Evolutionary conservation across 345 rosid genomes (phyloP), one percentile per base, ranked within the genome.

Genomic region (Sonneratia alba): DNA sequence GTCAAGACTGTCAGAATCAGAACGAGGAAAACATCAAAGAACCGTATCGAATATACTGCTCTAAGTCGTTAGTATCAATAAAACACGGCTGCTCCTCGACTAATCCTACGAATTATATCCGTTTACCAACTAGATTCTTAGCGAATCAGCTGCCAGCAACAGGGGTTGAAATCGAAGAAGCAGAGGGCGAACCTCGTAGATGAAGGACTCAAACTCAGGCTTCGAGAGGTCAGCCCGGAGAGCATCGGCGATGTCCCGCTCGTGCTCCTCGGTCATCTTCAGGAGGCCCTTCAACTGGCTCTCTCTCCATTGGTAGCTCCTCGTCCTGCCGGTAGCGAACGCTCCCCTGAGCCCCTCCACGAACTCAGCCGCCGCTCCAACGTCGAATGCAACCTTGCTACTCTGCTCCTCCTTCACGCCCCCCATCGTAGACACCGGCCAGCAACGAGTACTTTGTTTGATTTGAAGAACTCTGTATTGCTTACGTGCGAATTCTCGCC

Each of bases 201-300:
- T 66, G 67, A 76, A 70, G 75, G 96, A 81, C 75, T 91, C 97
- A 47, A 83, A 85, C 71, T 86, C 91, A 47, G 97, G 98, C 71
- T 94, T 94, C 42, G 82, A 77, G 71, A 94, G 89, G 85, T 94
- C 98, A 10, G 83, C 77, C 34, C 76, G 81, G 70, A 94, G 97
- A 75, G 96, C 93, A 14, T 82, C 79, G 77, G 78, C 84, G 70
- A 94, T 90, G 55, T 79, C 91, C 51, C 84, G 75, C 87, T 90
- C 96, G 73, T 81, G 83, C 4, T 91, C 83, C 67, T 82, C 83
- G 59, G 86, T 74, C 74, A 94, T 81, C 74, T 74, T 79, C 45
- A 86, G 56, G 24, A 94, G 59, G 38, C 81, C 78, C 74, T 79
- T 84, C 77, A 94, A 78, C 83, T 94, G 98, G 70, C 87, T 21